Evolutionary conservation across 257 asterid genomes (phyloP).

Genomic region (Schizonepeta tenuifolia): DNA sequence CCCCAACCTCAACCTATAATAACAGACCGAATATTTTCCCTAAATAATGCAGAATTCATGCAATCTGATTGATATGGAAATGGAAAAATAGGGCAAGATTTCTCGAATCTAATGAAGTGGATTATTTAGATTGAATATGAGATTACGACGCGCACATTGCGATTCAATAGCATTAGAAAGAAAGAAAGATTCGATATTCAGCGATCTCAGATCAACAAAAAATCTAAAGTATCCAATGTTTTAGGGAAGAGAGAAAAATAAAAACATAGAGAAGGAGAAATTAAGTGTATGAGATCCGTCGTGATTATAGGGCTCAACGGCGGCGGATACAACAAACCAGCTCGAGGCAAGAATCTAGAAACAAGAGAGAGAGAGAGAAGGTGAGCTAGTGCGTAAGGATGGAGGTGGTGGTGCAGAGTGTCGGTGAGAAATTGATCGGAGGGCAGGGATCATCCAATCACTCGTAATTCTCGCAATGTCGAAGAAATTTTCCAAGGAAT

Average conservation of each 20-base stretch:
- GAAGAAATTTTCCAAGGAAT: neutral
- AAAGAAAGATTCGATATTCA: conserved; percentile 30
- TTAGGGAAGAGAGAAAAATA: neutral
- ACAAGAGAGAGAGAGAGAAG: neutral
- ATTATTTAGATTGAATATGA: conserved; percentile 23
- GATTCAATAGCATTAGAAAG: conserved; percentile 5
- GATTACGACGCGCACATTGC: conserved; percentile 20
- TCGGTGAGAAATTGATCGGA: neutral
- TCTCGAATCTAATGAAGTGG: conserved; percentile 11
- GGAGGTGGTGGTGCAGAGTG: conserved; percentile 26
- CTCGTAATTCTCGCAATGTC: conserved; percentile 15
- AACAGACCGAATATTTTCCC: neutral
- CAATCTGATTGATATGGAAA: neutral
- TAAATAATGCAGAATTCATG: neutral
- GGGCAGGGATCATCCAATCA: conserved; percentile 9
- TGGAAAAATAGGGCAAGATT: neutral
- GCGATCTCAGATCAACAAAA: conserved; percentile 23
- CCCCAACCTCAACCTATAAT: neutral
- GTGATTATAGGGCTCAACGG: conserved; percentile 24
- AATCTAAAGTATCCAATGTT: neutral
- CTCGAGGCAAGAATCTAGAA: neutral
- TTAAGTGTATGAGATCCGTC: conserved; percentile 20
- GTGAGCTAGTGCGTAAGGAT: conserved; percentile 21
- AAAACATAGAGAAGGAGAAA: neutral
- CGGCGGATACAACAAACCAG: conserved; percentile 20